Evolutionary conservation across 192 early-diverging fungal species (phyloP), one percentile per base, ranked within the genome.

Genomic region (Fimicolochytrium jonesii): DNA sequence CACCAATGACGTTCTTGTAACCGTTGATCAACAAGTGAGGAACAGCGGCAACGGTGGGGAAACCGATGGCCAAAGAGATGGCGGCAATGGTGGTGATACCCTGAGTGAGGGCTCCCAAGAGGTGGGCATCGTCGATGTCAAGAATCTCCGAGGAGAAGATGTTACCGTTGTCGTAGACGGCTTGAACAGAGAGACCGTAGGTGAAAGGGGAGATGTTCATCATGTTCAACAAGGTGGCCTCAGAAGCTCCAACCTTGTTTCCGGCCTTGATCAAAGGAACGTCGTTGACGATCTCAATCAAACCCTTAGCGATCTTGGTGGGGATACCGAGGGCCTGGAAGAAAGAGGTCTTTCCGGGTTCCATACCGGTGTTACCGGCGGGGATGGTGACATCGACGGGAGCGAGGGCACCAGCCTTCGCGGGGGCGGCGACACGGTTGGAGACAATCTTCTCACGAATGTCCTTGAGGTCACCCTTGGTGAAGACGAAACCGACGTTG

Each of bases 251-350:
- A 77, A 99, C 97, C 84, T 91, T 92, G 74, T 79, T 71, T 48
- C 92, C 94, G 61, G 76, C 77, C 73, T 90, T 87, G 77, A 99
- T 87, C 52, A 99, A 78, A 72, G 90, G 86, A 64, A 97, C 92
- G 63, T 99, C 92, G 75, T 84, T 86, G 69, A 92, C 88, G 69
- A 99, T 99, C 84, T 99, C 97, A 88, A 99, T 97, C 77, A 93
- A 95, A 94, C 97, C 97, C 90, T 91, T 91, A 66, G 97, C 87
- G 91, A 99, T 99, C 93, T 99, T 99, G 90, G 97, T 99, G 55
- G 97, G 94, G 78, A 99, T 90, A 81, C 93, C 90, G 65, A 99
- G 85, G 73, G 97, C 94, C 85, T 99, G 97, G 92, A 99, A 99
- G 92, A 99, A 99, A 59, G 94, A 95, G 68, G 94, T 97, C 90